Conservation (phyloP, 179 eudicot species). For the Silene noctiflora region DNA sequence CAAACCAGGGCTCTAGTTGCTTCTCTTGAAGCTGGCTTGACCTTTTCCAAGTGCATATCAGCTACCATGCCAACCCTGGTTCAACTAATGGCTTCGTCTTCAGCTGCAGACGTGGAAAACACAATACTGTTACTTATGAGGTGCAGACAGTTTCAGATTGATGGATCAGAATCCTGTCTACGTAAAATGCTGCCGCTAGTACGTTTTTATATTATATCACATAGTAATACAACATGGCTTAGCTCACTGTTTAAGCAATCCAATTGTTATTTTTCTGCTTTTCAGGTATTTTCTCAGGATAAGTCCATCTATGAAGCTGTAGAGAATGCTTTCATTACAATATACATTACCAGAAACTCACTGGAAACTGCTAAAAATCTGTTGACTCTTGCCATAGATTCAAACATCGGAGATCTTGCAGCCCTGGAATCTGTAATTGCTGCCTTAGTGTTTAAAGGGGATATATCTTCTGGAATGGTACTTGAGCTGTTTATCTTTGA, state of each 20-base stretch:
- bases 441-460: slow-evolving; percentile 80
- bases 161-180: slow-evolving; percentile 86
- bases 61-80: slow-evolving; percentile 80
- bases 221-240: background rate
- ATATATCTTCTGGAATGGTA: slow-evolving; percentile 74
- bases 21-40: slow-evolving; percentile 86
- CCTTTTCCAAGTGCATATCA: slow-evolving; percentile 78
- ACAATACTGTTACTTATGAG: slow-evolving; percentile 90
- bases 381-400: slow-evolving; percentile 62
- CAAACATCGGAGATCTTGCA: slow-evolving; percentile 95
- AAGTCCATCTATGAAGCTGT: slow-evolving; percentile 90
- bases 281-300: slow-evolving; percentile 88
- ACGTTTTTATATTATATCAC: slow-evolving; percentile 15
- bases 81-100: slow-evolving; percentile 94
- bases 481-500: slow-evolving; percentile 6
- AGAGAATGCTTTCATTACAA: slow-evolving; percentile 87
- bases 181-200: slow-evolving; percentile 97
- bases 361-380: slow-evolving; percentile 88
- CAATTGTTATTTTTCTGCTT: slow-evolving; percentile 11
- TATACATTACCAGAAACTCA: slow-evolving; percentile 71
- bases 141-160: slow-evolving; percentile 90
- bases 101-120: slow-evolving; percentile 88
- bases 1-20: slow-evolving; percentile 93
- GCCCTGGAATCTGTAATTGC: slow-evolving; percentile 78
- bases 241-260: background rate